phyloP scores from a whole-genome alignment of 345 rosid species.

The Eucalyptus pauciflora region DNA sequence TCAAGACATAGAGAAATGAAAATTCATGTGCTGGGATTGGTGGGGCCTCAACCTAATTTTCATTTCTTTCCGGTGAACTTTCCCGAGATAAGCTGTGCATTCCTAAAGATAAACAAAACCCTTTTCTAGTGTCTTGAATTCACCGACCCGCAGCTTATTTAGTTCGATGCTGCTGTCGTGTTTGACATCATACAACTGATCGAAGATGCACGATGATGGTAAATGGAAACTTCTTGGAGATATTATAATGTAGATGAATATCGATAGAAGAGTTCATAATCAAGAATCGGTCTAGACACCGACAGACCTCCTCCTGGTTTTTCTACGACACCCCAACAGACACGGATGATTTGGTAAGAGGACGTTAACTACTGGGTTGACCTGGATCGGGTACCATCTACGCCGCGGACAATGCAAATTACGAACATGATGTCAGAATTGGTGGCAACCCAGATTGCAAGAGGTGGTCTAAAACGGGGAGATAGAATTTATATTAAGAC shows the following conservation, averaged over 20 bases:
- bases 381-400: neutral
- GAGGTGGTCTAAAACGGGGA: neutral
- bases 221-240: neutral
- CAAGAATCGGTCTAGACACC: neutral
- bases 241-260: neutral
- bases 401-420: neutral
- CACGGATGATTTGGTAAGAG: neutral
- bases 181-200: neutral
- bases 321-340: neutral
- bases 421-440: neutral
- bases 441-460: neutral
- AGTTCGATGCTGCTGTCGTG: neutral
- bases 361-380: neutral
- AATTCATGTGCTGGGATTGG: neutral
- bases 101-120: neutral
- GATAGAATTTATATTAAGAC: neutral
- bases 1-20: neutral
- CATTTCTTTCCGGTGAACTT: neutral
- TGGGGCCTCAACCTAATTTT: neutral
- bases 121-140: neutral
- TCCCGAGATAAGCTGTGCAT: neutral
- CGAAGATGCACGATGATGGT: neutral
- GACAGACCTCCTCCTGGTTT: neutral
- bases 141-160: neutral
- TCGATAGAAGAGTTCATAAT: neutral